Evolutionary conservation across 1,284 basidiomycete species (phyloP).

Genomic region (Stygiomarasmius scandens): DNA sequence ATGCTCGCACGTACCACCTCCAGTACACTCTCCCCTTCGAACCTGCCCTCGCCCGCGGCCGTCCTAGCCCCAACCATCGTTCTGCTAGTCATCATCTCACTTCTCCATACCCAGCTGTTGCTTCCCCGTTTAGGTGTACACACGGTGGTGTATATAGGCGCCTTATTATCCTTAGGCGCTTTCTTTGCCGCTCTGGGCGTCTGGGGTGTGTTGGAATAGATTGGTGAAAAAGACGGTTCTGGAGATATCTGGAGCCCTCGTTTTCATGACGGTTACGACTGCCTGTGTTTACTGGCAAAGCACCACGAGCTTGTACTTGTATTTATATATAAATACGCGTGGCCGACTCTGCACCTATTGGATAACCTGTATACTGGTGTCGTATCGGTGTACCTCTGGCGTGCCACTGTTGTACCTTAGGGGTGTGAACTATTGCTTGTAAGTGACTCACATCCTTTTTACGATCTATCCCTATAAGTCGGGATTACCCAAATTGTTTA

Average conservation of each 20-base stretch:
- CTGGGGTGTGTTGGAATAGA: constrained; percentile 62
- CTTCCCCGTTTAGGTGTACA: constrained; percentile 71
- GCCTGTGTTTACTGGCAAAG: too few relatives aligned
- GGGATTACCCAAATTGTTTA: too few relatives aligned
- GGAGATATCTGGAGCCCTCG: not conserved
- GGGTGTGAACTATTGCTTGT: too few relatives aligned
- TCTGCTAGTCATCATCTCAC: constrained; percentile 52
- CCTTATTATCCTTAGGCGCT: constrained; percentile 61
- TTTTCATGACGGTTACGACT: too few relatives aligned
- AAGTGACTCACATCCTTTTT: too few relatives aligned
- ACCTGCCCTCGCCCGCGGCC: constrained; percentile 21
- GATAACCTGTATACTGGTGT: too few relatives aligned
- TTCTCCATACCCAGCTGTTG: constrained; percentile 63
- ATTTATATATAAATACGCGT: too few relatives aligned
- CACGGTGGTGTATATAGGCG: constrained; percentile 66
- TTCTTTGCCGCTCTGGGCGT: constrained; percentile 69
- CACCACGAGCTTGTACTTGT: too few relatives aligned
- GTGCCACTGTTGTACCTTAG: too few relatives aligned
- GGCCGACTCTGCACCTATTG: too few relatives aligned
- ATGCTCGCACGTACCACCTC: not conserved
- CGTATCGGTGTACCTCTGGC: too few relatives aligned
- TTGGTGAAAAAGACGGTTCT: not conserved
- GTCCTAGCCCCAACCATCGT: constrained; percentile 52
- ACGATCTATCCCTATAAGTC: too few relatives aligned
- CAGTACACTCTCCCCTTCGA: not conserved